Evolutionary conservation across 805 yeast species (phyloP).

Genomic region (Nakazawaea wickerhamii): DNA sequence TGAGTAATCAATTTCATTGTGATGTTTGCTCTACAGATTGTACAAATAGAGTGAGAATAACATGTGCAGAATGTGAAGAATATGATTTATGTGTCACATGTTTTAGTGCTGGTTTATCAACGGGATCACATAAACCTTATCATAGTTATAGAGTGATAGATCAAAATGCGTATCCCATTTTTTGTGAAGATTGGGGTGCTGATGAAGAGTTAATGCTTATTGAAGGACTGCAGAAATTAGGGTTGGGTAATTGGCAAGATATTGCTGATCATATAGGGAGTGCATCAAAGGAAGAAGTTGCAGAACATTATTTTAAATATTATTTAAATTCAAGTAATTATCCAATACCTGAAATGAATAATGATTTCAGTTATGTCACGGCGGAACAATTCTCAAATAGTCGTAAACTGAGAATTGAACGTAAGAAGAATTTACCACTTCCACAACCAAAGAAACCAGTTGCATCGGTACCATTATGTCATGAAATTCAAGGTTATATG

Average conservation of each 20-base stretch:
- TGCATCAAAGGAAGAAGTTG: slow-evolving; percentile 87
- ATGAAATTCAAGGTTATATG: slow-evolving; percentile 96
- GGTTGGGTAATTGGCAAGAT: slow-evolving; percentile 97
- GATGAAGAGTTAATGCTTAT: slow-evolving; percentile 88
- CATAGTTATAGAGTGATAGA: slow-evolving; percentile 91
- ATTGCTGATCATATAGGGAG: slow-evolving; percentile 95
- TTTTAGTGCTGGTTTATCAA: slow-evolving; percentile 74
- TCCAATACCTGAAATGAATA: slow-evolving; percentile 85
- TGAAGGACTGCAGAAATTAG: slow-evolving; percentile 88
- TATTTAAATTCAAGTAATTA: slow-evolving; percentile 68
- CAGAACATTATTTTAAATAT: slow-evolving; percentile 66
- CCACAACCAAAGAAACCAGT: slow-evolving; percentile 87
- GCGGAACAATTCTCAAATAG: slow-evolving; percentile 64
- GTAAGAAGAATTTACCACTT: slow-evolving; percentile 62
- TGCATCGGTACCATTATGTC: slow-evolving; percentile 93
- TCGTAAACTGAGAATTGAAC: slow-evolving; percentile 69
- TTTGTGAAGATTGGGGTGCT: slow-evolving; percentile 93
- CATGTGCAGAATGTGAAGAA: slow-evolving; percentile 89
- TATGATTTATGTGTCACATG: slow-evolving; percentile 98
- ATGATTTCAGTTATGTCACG: slow-evolving; percentile 55
- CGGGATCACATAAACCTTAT: slow-evolving; percentile 88
- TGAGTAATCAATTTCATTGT: slow-evolving; percentile 65
- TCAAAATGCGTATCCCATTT: slow-evolving; percentile 91
- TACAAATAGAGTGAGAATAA: slow-evolving; percentile 82
- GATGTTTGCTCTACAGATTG: slow-evolving; percentile 97